Evolutionary conservation across 73 alveolate genomes (phyloP).

Genomic region (Blepharisma japonicum): DNA sequence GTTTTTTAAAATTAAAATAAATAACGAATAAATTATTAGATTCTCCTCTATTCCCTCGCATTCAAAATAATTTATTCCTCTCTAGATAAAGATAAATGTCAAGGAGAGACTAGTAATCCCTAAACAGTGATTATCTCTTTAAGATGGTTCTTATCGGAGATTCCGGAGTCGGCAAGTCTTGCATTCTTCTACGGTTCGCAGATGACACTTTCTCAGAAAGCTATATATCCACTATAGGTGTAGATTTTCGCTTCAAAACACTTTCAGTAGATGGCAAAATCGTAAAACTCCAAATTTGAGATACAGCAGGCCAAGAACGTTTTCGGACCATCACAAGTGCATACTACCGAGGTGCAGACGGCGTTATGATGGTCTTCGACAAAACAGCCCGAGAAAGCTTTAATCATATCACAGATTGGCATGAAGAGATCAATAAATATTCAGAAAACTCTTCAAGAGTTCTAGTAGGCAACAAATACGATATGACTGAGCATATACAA

Average conservation of each 20-base stretch:
- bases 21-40: no score
- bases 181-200: conserved; percentile 75
- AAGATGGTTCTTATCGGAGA: conserved; percentile 79
- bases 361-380: conserved; percentile 45
- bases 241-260: conserved; percentile 69
- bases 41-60: no score
- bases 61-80: no score
- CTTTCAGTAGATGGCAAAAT: conserved; percentile 38
- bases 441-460: conserved; percentile 16
- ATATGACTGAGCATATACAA: background rate
- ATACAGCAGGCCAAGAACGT: conserved; percentile 60
- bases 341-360: conserved; percentile 55
- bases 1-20: no score
- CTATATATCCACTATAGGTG: conserved; percentile 85
- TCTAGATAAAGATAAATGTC: background rate
- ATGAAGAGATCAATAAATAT: conserved; percentile 13
- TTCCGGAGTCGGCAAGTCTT: conserved; percentile 85
- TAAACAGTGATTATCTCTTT: conserved; percentile 65
- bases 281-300: conserved; percentile 64
- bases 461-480: conserved; percentile 17
- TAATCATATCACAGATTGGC: background rate
- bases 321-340: conserved; percentile 67
- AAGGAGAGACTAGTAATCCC: conserved; percentile 26
- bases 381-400: conserved; percentile 28
- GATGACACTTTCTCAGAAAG: conserved; percentile 82